Evolutionary conservation across 2,329 filamentous ascomycete genomes (phyloP).

Genomic region (Emericellopsis atlantica): DNA sequence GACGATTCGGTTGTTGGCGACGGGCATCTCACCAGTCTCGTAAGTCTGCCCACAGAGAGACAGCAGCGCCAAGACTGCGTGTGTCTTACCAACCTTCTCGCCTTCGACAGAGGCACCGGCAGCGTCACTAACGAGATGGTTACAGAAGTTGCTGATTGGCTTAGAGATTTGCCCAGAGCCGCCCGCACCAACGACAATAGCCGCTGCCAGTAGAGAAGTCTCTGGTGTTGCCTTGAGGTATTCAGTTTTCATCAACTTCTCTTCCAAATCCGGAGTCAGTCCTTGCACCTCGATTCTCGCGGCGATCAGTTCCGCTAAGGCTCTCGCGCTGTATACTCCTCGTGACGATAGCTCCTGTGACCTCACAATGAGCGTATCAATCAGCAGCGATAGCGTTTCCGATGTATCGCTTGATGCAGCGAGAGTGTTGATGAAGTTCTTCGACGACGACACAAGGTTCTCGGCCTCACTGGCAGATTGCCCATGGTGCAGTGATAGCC

Average conservation of each 20-base stretch:
- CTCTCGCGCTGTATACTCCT: conserved; percentile 39
- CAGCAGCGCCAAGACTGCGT: conserved; percentile 38
- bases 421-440: conserved; percentile 20
- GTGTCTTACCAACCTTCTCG: conserved; percentile 22
- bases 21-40: conserved; percentile 36
- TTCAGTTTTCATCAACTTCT: conserved; percentile 30
- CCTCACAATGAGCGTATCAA: conserved; percentile 26
- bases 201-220: conserved; percentile 34
- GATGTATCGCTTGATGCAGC: conserved; percentile 23
- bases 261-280: conserved; percentile 29
- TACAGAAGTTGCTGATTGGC: conserved; percentile 38
- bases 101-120: conserved; percentile 30
- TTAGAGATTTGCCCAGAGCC: conserved; percentile 35
- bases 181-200: conserved; percentile 38
- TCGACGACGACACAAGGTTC: conserved; percentile 26
- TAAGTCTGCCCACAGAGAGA: conserved; percentile 40
- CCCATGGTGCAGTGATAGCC: conserved; percentile 23
- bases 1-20: conserved; percentile 57
- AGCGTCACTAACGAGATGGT: conserved; percentile 48
- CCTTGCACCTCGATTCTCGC: conserved; percentile 32
- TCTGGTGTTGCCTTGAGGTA: conserved; percentile 32
- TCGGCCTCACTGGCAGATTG: conserved; percentile 26
- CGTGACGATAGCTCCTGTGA: conserved; percentile 26
- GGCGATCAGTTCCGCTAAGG: conserved; percentile 36
- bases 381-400: conserved; percentile 21